Conservation (phyloP, 139 green algal genomes). For the Asterochloris erici region DNA sequence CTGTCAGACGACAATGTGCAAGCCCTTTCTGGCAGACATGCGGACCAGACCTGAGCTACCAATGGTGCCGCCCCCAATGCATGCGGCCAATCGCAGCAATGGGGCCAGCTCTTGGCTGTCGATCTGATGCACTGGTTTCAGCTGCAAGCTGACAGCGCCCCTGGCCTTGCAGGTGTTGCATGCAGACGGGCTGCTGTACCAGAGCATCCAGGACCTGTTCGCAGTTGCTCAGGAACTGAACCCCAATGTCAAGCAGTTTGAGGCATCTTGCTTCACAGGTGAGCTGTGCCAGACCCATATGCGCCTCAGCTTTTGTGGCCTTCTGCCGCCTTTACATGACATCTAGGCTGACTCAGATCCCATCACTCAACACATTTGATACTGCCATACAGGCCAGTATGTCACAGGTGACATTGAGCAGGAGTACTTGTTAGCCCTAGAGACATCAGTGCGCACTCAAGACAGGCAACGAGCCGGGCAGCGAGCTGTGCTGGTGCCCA, state of each 20-base stretch:
- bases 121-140: too few species aligned
- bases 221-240: constrained; percentile 74
- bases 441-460: not conserved
- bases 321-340: not conserved
- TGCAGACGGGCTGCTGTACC: constrained; percentile 93
- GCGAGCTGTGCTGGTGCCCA: not conserved
- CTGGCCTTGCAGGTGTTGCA: constrained; percentile 49
- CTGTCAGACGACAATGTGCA: not conserved
- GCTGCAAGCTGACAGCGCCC: too few species aligned
- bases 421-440: constrained; percentile 3
- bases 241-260: constrained; percentile 79
- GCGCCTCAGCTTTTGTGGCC: too few species aligned
- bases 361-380: not conserved
- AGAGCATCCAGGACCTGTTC: constrained; percentile 80
- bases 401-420: constrained; percentile 15
- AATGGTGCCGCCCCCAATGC: not conserved
- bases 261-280: constrained; percentile 89
- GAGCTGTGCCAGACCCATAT: not conserved
- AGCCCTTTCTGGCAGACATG: not conserved
- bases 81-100: too few species aligned
- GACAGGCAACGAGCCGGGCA: constrained; percentile 1
- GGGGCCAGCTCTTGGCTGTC: too few species aligned
- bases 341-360: not conserved
- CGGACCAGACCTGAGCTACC: not conserved
- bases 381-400: constrained; percentile 2